Evolutionary conservation across 75 land plant genomes (phyloP), one percentile per base, ranked within the genome.

Genomic region (Pinus tabuliformis): DNA sequence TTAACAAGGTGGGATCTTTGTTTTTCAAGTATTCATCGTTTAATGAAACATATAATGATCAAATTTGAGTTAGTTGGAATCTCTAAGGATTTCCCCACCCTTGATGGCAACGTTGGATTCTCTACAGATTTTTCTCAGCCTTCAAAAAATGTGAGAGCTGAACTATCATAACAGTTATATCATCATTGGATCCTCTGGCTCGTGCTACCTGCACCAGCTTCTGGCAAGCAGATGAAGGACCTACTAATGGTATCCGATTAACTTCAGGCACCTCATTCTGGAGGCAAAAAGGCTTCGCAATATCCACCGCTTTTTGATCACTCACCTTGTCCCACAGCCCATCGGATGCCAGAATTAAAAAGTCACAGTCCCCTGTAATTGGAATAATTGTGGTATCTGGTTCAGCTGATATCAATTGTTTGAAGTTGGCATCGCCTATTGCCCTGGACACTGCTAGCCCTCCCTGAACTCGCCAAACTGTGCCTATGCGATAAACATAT

Each of bases 311-410:
- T 54, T 90, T 90, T 74, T 90, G 90, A 68, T 85, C 84, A 26
- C 77, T 52, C 59, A 91, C 93, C 89, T 83, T 80, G 58, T 90
- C 90, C 94, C 94, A 92, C 57, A 92, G 77, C 6, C 94, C 94
- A 90, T 92, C 94, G 14, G 92, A 89, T 16, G 92, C 94, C 65
- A 92, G 36, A 6, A 92, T 78, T 71, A 92, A 60, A 62, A 90
- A 92, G 15, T 90, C 88, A 58, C 83, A 85, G 30, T 90, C 88
- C 0, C 81, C 16, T 6, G 82, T 78, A 36, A 92, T 62, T 2
- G 15, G 60, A 16, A 90, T 58, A 24, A 17, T 83, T 2, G 37
- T 61, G n/a, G 70, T 73, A 20, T 88, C 94, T 16, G 94, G 94
- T 62, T 90, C 88, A 11, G 90, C 81, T 39, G 79, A 78, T 4